These are phyloP conservation scores for Brasilioporus rufonigricans DNA, from an alignment of 768 basidiomycete species.

Conservation along the genomic window DNA sequence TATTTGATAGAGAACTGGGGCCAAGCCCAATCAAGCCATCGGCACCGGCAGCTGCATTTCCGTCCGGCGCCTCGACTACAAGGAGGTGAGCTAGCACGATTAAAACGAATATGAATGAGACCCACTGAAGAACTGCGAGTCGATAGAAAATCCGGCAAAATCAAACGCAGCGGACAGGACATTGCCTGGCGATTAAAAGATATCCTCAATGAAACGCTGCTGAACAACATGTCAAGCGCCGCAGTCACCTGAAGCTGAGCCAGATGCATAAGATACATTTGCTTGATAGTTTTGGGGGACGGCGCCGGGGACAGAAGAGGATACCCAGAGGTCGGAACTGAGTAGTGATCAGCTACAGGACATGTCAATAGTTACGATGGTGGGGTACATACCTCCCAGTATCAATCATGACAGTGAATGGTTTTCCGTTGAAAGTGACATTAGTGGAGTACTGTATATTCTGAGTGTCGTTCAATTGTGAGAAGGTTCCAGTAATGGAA, in stretches of 20 bases:
- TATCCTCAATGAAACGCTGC: background rate
- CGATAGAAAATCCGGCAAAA: constrained; percentile 44
- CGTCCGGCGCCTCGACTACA: constrained; percentile 20
- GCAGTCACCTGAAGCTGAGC: constrained; percentile 44
- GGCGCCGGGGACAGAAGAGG: constrained; percentile 40
- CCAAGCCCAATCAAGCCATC: constrained; percentile 57
- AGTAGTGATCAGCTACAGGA: constrained; percentile 2
- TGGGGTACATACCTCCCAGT: constrained; percentile 41
- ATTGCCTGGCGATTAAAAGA: constrained; percentile 17
- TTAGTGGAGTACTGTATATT: constrained; percentile 39
- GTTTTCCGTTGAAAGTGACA: constrained; percentile 37
- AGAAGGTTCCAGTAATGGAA: constrained; percentile 26
- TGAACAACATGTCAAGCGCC: background rate
- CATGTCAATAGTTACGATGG: background rate
- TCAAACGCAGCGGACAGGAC: constrained; percentile 29
- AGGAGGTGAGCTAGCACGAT: constrained; percentile 2
- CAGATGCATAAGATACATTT: constrained; percentile 53
- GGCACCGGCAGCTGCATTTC: constrained; percentile 9
- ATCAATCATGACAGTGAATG: constrained; percentile 39
- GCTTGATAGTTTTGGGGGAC: constrained; percentile 37
- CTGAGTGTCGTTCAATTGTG: constrained; percentile 26
- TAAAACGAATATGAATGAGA: background rate
- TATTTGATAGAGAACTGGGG: constrained; percentile 52
- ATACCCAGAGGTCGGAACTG: constrained; percentile 68
- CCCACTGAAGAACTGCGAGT: constrained; percentile 37